These are phyloP conservation scores for Thinopyrum elongatum DNA, from an alignment of 176 grass and related monocot species.

Conservation along the genomic window DNA sequence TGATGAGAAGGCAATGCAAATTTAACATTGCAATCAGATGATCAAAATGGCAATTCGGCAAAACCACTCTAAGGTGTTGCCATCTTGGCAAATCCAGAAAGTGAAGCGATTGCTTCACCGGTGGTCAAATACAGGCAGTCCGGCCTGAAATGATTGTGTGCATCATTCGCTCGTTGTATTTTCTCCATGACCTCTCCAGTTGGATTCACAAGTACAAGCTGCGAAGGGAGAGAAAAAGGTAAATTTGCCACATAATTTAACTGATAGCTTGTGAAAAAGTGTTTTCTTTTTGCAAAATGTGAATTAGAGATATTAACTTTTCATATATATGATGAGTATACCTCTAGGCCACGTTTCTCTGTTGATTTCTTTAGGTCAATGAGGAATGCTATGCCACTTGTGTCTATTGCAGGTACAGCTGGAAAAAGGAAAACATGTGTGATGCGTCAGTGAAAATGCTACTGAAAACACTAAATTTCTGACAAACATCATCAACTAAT, in stretches of 20 bases:
- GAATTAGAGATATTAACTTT: not conserved
- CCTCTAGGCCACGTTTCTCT: slow-evolving; percentile 67
- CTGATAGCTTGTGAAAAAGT: not conserved
- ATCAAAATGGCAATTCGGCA: not conserved
- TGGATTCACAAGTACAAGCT: slow-evolving; percentile 91
- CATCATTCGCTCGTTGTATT: slow-evolving; percentile 71
- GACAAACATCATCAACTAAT: not conserved
- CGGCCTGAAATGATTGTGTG: slow-evolving; percentile 48
- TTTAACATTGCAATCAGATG: slow-evolving; percentile 12
- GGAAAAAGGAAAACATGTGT: not conserved
- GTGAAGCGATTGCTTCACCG: slow-evolving; percentile 68
- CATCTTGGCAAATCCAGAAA: slow-evolving; percentile 62
- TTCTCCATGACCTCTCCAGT: slow-evolving; percentile 96
- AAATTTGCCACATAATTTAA: not conserved
- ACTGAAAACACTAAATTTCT: not conserved
- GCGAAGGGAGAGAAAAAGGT: not conserved
- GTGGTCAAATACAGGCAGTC: slow-evolving; percentile 79
- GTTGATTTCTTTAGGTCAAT: slow-evolving; percentile 76
- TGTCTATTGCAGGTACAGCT: slow-evolving; percentile 78
- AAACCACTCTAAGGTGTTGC: slow-evolving; percentile 43
- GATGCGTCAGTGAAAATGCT: not conserved
- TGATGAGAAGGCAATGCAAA: not conserved
- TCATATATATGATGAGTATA: slow-evolving; percentile 17
- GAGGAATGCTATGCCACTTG: slow-evolving; percentile 80
- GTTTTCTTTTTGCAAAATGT: too few relatives aligned